Base-by-base conservation (phyloP, 1,139 yeast species). In the Zygosaccharomyces pseudobailii region DNA sequence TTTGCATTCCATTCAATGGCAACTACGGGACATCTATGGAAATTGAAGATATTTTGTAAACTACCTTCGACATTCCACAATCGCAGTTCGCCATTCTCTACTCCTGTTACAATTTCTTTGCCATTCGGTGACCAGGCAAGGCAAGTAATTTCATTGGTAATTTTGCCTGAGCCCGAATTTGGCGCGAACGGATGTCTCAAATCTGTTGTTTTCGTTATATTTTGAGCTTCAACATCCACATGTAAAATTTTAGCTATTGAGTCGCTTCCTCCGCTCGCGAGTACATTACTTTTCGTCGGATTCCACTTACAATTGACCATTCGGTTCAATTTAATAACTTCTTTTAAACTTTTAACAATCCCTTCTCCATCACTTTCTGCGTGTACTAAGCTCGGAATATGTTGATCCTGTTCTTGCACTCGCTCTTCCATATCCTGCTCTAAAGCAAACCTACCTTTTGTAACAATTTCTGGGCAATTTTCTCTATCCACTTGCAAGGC, bases 91-190 rank as follows among this genome's bases (percentile, higher is more conserved):
- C 92, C 90, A 54, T 72, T 72, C 41, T 74, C 76, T 2, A 79
- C 76, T 0, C 80, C 81, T 0, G 88, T 82, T 8, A 81, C 68
- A 3, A 84, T 63, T 10, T 72, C 57, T 46, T 75, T 70, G 0
- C 90, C 90, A 49, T 69, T 68, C 1, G 84, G 84, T 2, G 86
- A 73, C 90, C 90, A 85, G 3, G 79, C 66, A 2, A 83, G 69
- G 3, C 73, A 63, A 13, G 79, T 74, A 2, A 71, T 54, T 43
- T 65, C 67, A 34, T 56, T 57, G 6, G 52, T 49, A 19, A 45
- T 43, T 17, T 46, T 52, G 7, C 56, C 55, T 9, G 50, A 39
- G 4, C 53, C 44, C 5, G 51, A 42, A 21, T 61, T 48, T 3
- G 56, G 55, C 5, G 63, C 59, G 27, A 57, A 55, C 2, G 65